phyloP scores from a whole-genome alignment of 2,329 filamentous ascomycete species.

The Alternaria hordeiaustralica region DNA sequence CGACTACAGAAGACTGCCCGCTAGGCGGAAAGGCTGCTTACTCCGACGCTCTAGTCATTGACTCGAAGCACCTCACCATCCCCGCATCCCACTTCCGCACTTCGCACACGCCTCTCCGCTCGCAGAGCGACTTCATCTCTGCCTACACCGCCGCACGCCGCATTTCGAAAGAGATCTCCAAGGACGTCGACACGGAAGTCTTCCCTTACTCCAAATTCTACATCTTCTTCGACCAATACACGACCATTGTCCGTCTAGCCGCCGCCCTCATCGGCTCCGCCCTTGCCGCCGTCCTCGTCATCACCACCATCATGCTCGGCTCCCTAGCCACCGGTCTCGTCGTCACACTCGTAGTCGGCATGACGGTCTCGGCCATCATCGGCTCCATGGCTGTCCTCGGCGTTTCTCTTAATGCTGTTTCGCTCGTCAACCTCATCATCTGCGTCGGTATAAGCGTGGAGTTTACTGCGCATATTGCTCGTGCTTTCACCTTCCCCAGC shows the following conservation, averaged over 20 bases:
- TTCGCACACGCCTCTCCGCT: slow-evolving; percentile 83
- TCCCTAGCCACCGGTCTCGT: slow-evolving; percentile 81
- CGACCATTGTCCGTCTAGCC: slow-evolving; percentile 80
- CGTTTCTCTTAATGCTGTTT: slow-evolving; percentile 93
- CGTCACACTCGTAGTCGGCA: slow-evolving; percentile 84
- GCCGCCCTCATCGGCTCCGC: slow-evolving; percentile 81
- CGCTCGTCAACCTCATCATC: slow-evolving; percentile 94
- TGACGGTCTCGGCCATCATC: slow-evolving; percentile 94
- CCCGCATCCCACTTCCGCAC: slow-evolving; percentile 91
- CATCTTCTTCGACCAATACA: slow-evolving; percentile 98
- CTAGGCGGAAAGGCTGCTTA: slow-evolving; percentile 90
- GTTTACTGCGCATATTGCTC: slow-evolving; percentile 95
- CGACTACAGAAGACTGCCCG: slow-evolving; percentile 83
- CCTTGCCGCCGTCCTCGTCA: slow-evolving; percentile 81
- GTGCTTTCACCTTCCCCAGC: slow-evolving; percentile 94
- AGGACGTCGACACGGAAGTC: slow-evolving; percentile 76
- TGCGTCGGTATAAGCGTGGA: slow-evolving; percentile 96
- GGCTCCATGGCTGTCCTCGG: slow-evolving; percentile 89
- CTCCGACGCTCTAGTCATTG: slow-evolving; percentile 80
- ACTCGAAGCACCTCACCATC: slow-evolving; percentile 70
- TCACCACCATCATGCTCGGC: slow-evolving; percentile 82
- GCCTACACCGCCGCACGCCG: slow-evolving; percentile 89
- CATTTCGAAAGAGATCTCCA: slow-evolving; percentile 77
- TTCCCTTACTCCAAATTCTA: slow-evolving; percentile 99
- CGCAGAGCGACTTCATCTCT: slow-evolving; percentile 89